Conservation (phyloP, 2,329 filamentous ascomycete species). For the Nannizzia gypsea region DNA sequence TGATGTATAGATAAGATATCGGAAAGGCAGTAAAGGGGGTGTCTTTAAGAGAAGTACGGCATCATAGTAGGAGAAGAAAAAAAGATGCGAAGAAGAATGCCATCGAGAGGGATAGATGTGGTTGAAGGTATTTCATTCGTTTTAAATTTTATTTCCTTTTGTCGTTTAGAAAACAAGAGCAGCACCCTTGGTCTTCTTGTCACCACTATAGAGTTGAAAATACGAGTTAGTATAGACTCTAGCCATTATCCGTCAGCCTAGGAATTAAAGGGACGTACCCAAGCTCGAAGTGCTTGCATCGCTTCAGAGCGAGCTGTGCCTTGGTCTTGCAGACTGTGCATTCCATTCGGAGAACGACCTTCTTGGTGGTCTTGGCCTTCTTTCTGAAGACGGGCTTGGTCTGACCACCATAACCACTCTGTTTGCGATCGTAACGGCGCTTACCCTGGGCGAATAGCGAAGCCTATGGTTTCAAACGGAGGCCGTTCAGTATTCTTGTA, state of each 20-base stretch:
- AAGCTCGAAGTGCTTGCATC: constrained; percentile 99
- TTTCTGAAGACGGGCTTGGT: constrained; percentile 99
- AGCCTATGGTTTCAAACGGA: constrained; percentile 43
- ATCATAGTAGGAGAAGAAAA: background rate
- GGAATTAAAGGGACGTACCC: constrained; percentile 55
- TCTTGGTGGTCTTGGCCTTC: constrained; percentile 99
- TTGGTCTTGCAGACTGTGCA: constrained; percentile 98
- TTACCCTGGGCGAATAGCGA: constrained; percentile 97
- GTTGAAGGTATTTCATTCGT: constrained; percentile 4
- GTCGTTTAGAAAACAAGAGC: constrained; percentile 93
- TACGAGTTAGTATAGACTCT: constrained; percentile 11
- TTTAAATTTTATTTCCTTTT: constrained; percentile 6
- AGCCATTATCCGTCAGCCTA: no score
- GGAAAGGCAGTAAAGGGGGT: background rate
- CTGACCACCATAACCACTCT: constrained; percentile 99
- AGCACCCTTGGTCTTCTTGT: constrained; percentile 99
- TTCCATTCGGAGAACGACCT: constrained; percentile 96
- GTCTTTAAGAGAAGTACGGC: background rate
- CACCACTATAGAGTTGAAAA: constrained; percentile 56
- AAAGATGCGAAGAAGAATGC: background rate
- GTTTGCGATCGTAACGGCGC: constrained; percentile 98
- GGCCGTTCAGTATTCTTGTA: constrained; percentile 1
- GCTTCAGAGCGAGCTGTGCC: constrained; percentile 94
- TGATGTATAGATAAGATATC: background rate
- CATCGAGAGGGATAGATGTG: background rate